Evolutionary conservation across 331 rosid species (phyloP), one percentile per base, ranked within the genome.

Genomic region (Ulmus americana): DNA sequence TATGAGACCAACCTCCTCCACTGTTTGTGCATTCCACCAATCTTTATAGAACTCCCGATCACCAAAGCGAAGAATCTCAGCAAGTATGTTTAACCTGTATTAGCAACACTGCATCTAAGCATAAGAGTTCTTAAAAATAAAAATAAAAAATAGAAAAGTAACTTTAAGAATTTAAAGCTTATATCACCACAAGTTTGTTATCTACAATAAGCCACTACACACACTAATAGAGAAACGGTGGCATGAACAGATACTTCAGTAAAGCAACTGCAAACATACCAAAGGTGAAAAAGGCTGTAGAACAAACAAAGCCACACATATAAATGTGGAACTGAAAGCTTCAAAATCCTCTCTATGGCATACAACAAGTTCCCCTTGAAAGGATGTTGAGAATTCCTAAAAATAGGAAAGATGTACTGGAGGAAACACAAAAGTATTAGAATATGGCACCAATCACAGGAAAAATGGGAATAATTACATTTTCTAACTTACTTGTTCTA

Each of bases 261-360:
- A 8, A 41, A 50, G 6, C 14, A 64, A 63, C 13, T 22, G 50
- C 59, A 64, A 57, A 79, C 87, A 22, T 11, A 94, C 99, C 99
- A 94, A 44, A 94, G 95, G 82, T 94, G 99, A 72, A 90, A 94
- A 78, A 94, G 76, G 80, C 99, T 87, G 79, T 94, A 94, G 82
- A 94, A 94, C 96, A 87, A 90, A 95, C 99, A 94, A 68, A 94
- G 95, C 99, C 99, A 94, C 73, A 94, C 96, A 12, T 94, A 94
- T 82, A 94, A 80, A 65, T 84, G 85, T 58, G 99, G 99, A 70
- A 94, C 96, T 51, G 99, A 94, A 59, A 94, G 99, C 85, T 90
- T 94, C 84, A 94, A 78, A 70, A 90, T 52, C 84, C 99, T 94
- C 85, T 94, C 99, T 47, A 84, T 62, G 55, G 87, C 95, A 81